These are phyloP conservation scores for Paecilomyces formosus DNA, from an alignment of 2,329 filamentous ascomycete species.

Conservation along the genomic window DNA sequence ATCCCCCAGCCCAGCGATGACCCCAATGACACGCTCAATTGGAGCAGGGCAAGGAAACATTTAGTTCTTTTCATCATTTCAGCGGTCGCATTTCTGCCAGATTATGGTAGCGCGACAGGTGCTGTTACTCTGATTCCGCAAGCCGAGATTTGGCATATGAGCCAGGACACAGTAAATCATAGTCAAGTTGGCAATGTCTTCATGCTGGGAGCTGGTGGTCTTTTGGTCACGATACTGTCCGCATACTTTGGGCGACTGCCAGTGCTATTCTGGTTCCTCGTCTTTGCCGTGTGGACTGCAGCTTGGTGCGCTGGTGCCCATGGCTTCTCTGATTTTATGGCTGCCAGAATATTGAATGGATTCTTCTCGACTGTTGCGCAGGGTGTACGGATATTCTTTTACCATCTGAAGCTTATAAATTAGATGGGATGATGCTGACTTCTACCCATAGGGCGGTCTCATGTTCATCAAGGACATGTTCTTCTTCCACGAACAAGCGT, in stretches of 20 bases:
- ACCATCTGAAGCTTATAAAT: not conserved
- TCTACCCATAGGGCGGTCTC: slow-evolving; percentile 24
- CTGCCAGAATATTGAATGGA: slow-evolving; percentile 37
- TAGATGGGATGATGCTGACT: not conserved
- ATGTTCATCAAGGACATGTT: slow-evolving; percentile 39
- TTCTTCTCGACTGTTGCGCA: slow-evolving; percentile 38
- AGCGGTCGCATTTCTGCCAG: slow-evolving; percentile 30
- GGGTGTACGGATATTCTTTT: slow-evolving; percentile 16
- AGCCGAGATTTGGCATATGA: slow-evolving; percentile 23
- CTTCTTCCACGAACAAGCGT: slow-evolving; percentile 32
- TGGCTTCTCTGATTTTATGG: slow-evolving; percentile 33
- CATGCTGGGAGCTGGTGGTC: slow-evolving; percentile 36
- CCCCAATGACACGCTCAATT: slow-evolving; percentile 33
- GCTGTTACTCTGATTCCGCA: slow-evolving; percentile 34
- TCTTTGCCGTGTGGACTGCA: slow-evolving; percentile 29
- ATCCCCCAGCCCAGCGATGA: slow-evolving; percentile 32
- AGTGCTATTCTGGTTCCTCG: slow-evolving; percentile 34
- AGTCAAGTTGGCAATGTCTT: slow-evolving; percentile 37
- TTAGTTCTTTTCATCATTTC: slow-evolving; percentile 32
- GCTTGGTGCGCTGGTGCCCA: slow-evolving; percentile 32
- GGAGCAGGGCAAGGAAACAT: slow-evolving; percentile 25
- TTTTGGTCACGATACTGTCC: slow-evolving; percentile 33
- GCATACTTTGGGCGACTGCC: slow-evolving; percentile 40
- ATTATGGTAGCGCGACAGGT: slow-evolving; percentile 37
- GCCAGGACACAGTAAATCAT: slow-evolving; percentile 31